Evolutionary conservation across 2,329 filamentous ascomycete genomes (phyloP), one percentile per base, ranked within the genome.

Genomic region (Diplocarpon mali): DNA sequence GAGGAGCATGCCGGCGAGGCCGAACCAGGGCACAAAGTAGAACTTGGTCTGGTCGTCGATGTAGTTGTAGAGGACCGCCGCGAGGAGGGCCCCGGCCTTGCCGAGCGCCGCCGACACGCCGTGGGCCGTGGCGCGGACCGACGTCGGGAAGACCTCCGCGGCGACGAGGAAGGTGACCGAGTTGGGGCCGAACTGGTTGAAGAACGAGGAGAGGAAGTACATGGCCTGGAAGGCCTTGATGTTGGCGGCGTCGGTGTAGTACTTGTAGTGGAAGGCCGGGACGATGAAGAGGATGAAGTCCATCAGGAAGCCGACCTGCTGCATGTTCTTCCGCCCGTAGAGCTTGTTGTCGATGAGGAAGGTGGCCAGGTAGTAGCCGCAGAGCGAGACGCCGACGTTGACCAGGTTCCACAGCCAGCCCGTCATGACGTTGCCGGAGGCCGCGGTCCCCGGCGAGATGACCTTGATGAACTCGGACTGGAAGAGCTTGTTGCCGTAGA

Each of bases 401-500:
- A 88, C 74, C 62, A 96, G 66, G 68, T 92, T 95, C 82, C 88
- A 96, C 38, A 86, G 71, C 90, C 90, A 96, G 49, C 75, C 81
- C 29, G 80, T 81, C 77, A 95, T 84, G 62, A 95, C 76, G 7
- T 84, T 87, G 24, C 51, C 51, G 5, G 44, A 45, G 13, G 43
- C 48, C 30, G 70, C 67, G 52, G 78, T 75, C 53, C 74, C 67
- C 42, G 78, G 73, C 44, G 80, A 84, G 55, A 95, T 81, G 60
- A 92, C 83, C 28, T 69, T 70, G 67, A 95, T 95, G 68, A 95
- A 95, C 62, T 90, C 77, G 51, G 76, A 77, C 68, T 95, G 89
- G 76, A 95, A 95, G 43, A 95, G 81, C 75, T 95, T 95, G 81
- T 95, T 95, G 57, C 90, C 90, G 70, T 96, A 96, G 72, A 96